Evolutionary conservation across 371 early-diverging fungal genomes (phyloP).

Genomic region (Aphelidium insulamus): DNA sequence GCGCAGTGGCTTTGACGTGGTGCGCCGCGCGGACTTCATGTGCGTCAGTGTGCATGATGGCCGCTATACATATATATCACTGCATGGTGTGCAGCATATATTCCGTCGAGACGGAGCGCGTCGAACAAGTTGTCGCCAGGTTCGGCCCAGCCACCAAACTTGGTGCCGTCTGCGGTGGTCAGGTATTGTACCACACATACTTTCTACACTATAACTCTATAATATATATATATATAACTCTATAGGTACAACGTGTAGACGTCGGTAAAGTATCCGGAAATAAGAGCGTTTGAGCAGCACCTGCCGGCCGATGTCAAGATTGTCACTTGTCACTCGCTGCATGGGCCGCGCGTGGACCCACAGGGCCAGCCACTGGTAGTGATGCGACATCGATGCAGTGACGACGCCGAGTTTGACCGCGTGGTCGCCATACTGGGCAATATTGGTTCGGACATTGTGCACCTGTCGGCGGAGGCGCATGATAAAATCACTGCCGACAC

Average conservation of each 20-base stretch:
- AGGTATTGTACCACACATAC: slow-evolving; percentile 13
- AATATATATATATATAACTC: neutral
- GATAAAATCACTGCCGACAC: slow-evolving; percentile 89
- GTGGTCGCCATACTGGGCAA: slow-evolving; percentile 39
- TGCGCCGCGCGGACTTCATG: neutral
- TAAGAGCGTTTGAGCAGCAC: slow-evolving; percentile 60
- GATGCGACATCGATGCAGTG: slow-evolving; percentile 42
- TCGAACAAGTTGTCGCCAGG: slow-evolving; percentile 46
- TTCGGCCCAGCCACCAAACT: slow-evolving; percentile 38
- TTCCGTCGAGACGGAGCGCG: slow-evolving; percentile 75
- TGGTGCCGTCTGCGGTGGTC: slow-evolving; percentile 6
- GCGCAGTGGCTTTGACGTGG: neutral
- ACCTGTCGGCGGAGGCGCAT: slow-evolving; percentile 57
- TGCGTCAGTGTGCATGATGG: slow-evolving; percentile 1
- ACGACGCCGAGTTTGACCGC: slow-evolving; percentile 28
- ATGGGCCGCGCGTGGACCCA: slow-evolving; percentile 74
- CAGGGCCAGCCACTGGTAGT: slow-evolving; percentile 64
- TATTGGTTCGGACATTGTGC: slow-evolving; percentile 55
- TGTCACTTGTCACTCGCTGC: slow-evolving; percentile 83
- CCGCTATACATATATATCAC: neutral
- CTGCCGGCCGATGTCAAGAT: slow-evolving; percentile 74
- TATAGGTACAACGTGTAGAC: slow-evolving; percentile 29
- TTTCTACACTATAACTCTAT: neutral
- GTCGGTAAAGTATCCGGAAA: slow-evolving; percentile 83
- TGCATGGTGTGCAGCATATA: slow-evolving; percentile 77